Evolutionary conservation across 1,284 basidiomycete genomes (phyloP).

Genomic region (Bondarzewia mesenterica): DNA sequence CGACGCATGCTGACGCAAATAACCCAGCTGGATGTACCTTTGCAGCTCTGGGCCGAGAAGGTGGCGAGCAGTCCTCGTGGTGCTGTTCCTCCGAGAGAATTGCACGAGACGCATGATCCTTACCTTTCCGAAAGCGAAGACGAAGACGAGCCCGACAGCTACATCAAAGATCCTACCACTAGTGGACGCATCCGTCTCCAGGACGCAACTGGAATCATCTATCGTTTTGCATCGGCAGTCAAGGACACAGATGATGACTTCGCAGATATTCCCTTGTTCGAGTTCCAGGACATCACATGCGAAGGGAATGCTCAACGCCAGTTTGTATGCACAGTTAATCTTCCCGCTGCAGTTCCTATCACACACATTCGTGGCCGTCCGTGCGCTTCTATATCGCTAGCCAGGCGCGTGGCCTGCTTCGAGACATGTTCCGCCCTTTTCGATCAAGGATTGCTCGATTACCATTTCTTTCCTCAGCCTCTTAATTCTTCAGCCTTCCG

Average conservation of each 20-base stretch:
- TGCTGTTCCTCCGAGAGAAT: slow-evolving; percentile 35
- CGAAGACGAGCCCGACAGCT: slow-evolving; percentile 24
- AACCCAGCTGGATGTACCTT: slow-evolving; percentile 16
- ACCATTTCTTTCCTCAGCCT: slow-evolving; percentile 38
- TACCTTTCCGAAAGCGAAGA: slow-evolving; percentile 39
- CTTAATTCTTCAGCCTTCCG: slow-evolving; percentile 5
- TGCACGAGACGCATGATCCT: slow-evolving; percentile 31
- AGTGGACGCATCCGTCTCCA: slow-evolving; percentile 45
- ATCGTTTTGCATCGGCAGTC: slow-evolving; percentile 33
- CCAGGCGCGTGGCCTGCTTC: slow-evolving; percentile 51
- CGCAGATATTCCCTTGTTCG: slow-evolving; percentile 29
- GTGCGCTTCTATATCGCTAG: slow-evolving; percentile 38
- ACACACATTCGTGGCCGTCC: slow-evolving; percentile 35
- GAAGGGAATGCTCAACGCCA: slow-evolving; percentile 13
- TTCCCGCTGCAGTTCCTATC: slow-evolving; percentile 35
- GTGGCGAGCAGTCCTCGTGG: slow-evolving; percentile 30
- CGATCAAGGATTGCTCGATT: slow-evolving; percentile 40
- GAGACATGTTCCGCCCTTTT: slow-evolving; percentile 44
- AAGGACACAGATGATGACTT: slow-evolving; percentile 7
- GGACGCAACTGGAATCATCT: slow-evolving; percentile 47
- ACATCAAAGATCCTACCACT: slow-evolving; percentile 48
- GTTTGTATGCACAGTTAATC: slow-evolving; percentile 41
- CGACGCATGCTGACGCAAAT: slow-evolving; percentile 35
- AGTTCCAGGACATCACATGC: slow-evolving; percentile 24
- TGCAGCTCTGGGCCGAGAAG: slow-evolving; percentile 40